phyloP scores from a whole-genome alignment of 202 grass and related monocot species.

The Setaria viridis region DNA sequence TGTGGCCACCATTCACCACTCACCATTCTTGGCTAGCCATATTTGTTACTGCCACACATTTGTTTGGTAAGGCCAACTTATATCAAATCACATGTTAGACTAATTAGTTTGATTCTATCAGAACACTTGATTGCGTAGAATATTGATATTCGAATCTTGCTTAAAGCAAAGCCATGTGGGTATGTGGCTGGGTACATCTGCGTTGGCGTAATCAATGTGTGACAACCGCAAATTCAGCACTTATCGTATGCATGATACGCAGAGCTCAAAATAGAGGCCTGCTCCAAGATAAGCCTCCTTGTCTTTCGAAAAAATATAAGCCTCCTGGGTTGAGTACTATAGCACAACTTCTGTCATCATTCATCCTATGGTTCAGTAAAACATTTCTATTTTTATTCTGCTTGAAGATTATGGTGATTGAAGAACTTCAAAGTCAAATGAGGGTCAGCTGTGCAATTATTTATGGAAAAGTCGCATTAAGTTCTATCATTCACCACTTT shows the following conservation, averaged over 20 bases:
- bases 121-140: background rate
- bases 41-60: background rate
- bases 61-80: conserved; percentile 10
- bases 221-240: conserved; percentile 22
- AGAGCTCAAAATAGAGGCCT: background rate
- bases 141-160: conserved; percentile 9
- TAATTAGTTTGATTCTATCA: conserved; percentile 22
- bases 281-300: background rate
- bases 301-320: no score
- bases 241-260: background rate
- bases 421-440: background rate
- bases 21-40: background rate
- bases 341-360: conserved; percentile 6
- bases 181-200: background rate
- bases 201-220: no score
- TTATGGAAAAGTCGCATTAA: background rate
- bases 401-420: conserved; percentile 2
- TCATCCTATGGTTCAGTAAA: conserved; percentile 15
- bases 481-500: background rate
- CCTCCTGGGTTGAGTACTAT: background rate
- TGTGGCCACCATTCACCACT: conserved; percentile 22
- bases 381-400: background rate
- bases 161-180: background rate
- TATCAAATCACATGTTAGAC: conserved; percentile 20
- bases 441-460: background rate